Percentiles rank a stretch among this genome's conserved stretches.
Conservation (phyloP, 1,284 basidiomycete genomes). For the Malassezia japonica region DNA sequence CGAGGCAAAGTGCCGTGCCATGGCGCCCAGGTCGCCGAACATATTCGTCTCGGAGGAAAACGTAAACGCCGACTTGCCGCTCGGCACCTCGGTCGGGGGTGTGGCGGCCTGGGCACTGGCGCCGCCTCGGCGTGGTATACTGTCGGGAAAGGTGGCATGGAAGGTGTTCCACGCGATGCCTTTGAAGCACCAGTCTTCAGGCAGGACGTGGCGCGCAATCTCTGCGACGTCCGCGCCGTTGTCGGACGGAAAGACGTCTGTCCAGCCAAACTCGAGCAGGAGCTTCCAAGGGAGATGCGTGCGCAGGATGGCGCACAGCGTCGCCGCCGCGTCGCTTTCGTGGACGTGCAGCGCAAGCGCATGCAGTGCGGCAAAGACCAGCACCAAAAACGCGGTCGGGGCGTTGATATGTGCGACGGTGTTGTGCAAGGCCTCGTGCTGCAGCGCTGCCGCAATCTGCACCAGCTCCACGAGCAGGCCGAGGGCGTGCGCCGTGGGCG, state of each 20-base stretch:
- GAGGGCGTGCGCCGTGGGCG: not conserved
- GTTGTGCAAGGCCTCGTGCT: slow-evolving; percentile 62
- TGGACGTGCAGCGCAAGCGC: slow-evolving; percentile 21
- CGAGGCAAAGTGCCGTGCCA: not conserved
- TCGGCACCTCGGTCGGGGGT: no score
- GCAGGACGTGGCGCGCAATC: slow-evolving; percentile 56
- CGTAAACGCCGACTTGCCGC: not conserved
- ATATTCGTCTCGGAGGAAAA: slow-evolving; percentile 8
- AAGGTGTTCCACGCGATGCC: slow-evolving; percentile 74
- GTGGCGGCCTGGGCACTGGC: not conserved
- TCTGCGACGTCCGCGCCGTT: slow-evolving; percentile 23
- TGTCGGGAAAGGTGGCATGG: not conserved
- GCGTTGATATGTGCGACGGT: slow-evolving; percentile 1
- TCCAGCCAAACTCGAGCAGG: slow-evolving; percentile 48
- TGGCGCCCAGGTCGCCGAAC: slow-evolving; percentile 2
- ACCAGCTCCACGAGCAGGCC: slow-evolving; percentile 50
- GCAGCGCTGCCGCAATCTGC: slow-evolving; percentile 71
- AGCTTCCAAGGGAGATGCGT: slow-evolving; percentile 78
- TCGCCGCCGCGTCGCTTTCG: not conserved
- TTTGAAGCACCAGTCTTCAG: slow-evolving; percentile 89
- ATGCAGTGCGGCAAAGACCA: slow-evolving; percentile 59
- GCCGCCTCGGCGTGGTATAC: not conserved
- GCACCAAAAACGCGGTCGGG: slow-evolving; percentile 67
- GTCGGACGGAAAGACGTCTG: slow-evolving; percentile 7
- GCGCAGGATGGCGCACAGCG: slow-evolving; percentile 57